Conservation (phyloP, 176 grass and related monocot species). For the Bothriochloa decipiens region DNA sequence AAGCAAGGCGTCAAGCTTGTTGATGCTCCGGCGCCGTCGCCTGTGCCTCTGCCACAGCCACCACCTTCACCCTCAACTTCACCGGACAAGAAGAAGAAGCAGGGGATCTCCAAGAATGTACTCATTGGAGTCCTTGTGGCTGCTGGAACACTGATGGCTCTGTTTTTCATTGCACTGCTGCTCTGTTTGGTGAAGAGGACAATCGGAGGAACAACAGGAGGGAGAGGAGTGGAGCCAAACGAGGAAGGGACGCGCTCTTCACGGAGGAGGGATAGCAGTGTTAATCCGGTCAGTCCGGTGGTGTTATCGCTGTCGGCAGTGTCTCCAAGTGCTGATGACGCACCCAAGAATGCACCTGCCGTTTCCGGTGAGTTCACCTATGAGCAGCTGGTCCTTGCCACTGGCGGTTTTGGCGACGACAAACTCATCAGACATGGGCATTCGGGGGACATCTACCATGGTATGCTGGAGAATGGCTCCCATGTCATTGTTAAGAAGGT, state of each 20-base stretch:
- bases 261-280: constrained; percentile 58
- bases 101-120: constrained; percentile 51
- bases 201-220: constrained; percentile 1
- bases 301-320: constrained; percentile 36
- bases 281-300: constrained; percentile 56
- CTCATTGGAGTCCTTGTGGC: constrained; percentile 59
- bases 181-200: constrained; percentile 42
- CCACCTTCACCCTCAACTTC: not conserved
- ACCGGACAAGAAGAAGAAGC: not conserved
- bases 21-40: constrained; percentile 18
- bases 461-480: constrained; percentile 68
- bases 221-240: constrained; percentile 35
- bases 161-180: constrained; percentile 42
- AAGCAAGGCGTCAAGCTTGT: constrained; percentile 35
- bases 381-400: constrained; percentile 63
- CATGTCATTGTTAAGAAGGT: constrained; percentile 74
- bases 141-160: constrained; percentile 28
- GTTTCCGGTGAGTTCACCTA: constrained; percentile 49
- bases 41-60: not conserved
- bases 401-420: constrained; percentile 54
- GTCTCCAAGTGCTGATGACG: constrained; percentile 31
- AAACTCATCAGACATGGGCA: constrained; percentile 77
- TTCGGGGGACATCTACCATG: constrained; percentile 77
- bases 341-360: not conserved
- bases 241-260: constrained; percentile 35